Evolutionary conservation across 352 stramenopile genomes (phyloP).

Genomic region (Elongisporangium senticosum): DNA sequence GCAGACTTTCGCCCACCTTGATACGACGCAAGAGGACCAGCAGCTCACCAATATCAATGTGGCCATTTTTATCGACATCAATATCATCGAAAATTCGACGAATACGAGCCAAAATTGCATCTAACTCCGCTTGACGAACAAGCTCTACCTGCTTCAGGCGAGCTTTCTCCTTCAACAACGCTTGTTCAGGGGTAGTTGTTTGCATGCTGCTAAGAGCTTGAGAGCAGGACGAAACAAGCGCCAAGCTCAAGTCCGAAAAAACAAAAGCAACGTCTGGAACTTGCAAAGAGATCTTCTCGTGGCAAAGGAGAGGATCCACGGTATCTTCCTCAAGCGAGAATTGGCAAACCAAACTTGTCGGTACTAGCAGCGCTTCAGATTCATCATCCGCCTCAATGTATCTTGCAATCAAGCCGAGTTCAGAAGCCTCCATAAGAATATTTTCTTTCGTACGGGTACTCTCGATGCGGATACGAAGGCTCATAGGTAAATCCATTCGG

Average conservation of each 20-base stretch:
- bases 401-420: slow-evolving; percentile 41
- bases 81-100: slow-evolving; percentile 70
- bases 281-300: slow-evolving; percentile 48
- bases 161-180: slow-evolving; percentile 45
- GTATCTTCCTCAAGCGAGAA: slow-evolving; percentile 50
- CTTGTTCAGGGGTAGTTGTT: slow-evolving; percentile 57
- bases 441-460: slow-evolving; percentile 41
- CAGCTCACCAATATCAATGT: slow-evolving; percentile 60
- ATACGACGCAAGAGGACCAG: slow-evolving; percentile 53
- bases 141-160: slow-evolving; percentile 48
- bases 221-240: slow-evolving; percentile 47
- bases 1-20: slow-evolving; percentile 55
- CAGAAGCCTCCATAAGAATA: slow-evolving; percentile 41
- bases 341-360: slow-evolving; percentile 36
- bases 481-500: slow-evolving; percentile 43
- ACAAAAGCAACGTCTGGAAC: slow-evolving; percentile 58
- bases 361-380: slow-evolving; percentile 36
- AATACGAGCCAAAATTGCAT: slow-evolving; percentile 43
- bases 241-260: slow-evolving; percentile 67
- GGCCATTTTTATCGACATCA: slow-evolving; percentile 57
- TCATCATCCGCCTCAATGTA: slow-evolving; percentile 41
- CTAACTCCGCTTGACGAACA: slow-evolving; percentile 43
- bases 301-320: slow-evolving; percentile 24
- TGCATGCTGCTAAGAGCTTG: slow-evolving; percentile 45
- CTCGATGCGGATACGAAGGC: slow-evolving; percentile 34